Percentiles rank a stretch among this genome's conserved stretches.
Conservation (phyloP, 2,329 filamentous ascomycete genomes). For the Paraconiothyrium sp. region DNA sequence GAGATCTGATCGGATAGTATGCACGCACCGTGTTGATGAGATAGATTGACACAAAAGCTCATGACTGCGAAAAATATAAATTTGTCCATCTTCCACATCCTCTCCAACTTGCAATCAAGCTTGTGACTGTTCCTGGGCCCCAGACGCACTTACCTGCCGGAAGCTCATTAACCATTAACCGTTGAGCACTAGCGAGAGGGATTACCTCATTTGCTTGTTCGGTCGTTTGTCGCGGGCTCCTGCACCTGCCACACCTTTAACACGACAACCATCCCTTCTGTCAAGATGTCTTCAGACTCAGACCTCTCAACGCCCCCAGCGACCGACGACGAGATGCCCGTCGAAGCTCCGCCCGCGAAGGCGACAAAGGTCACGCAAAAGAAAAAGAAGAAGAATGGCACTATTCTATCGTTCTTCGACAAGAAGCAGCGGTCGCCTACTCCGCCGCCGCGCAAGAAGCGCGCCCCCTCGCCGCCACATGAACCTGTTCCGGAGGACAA, state of each 20-base stretch:
- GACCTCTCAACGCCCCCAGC: constrained; percentile 67
- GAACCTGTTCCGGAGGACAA: constrained; percentile 92
- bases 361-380: constrained; percentile 38
- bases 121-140: neutral
- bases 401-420: constrained; percentile 52
- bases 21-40: neutral
- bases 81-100: neutral
- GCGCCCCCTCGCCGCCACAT: constrained; percentile 87
- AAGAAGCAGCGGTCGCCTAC: constrained; percentile 43
- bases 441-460: constrained; percentile 70
- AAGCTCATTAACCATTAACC: constrained; percentile 17
- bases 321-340: constrained; percentile 64
- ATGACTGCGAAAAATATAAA: neutral
- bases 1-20: neutral
- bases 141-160: constrained; percentile 24
- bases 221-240: constrained; percentile 31
- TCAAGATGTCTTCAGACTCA: constrained; percentile 64
- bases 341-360: constrained; percentile 36
- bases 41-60: constrained; percentile 1
- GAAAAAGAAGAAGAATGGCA: constrained; percentile 47
- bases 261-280: constrained; percentile 33
- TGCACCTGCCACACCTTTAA: constrained; percentile 33
- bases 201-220: constrained; percentile 48
- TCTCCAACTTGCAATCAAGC: neutral
- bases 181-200: constrained; percentile 43